phyloP scores from a whole-genome alignment of 331 rosid species.

The Quercus tomentella region DNA sequence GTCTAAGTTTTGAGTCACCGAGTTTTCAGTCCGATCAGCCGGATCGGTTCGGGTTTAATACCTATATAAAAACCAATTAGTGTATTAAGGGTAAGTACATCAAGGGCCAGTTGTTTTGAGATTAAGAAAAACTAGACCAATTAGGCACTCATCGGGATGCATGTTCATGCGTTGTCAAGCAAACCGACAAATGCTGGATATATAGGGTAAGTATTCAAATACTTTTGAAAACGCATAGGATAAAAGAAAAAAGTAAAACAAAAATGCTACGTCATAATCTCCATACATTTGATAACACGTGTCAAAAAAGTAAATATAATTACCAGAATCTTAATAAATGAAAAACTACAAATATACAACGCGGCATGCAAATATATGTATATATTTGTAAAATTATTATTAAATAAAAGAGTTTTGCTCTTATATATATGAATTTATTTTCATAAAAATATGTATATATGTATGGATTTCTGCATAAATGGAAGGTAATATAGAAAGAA shows the following conservation, averaged over 20 bases:
- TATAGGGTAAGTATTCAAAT: not conserved
- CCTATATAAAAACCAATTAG: too few species aligned
- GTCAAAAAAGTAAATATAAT: not conserved
- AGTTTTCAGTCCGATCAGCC: too few species aligned
- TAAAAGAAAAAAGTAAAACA: not conserved
- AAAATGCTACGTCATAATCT: not conserved
- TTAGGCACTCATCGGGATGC: not conserved
- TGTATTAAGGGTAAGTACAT: too few species aligned
- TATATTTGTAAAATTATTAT: not conserved
- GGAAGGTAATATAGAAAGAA: not conserved
- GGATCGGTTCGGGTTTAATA: too few species aligned
- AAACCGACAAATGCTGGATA: not conserved
- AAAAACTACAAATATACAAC: slow-evolving; percentile 7
- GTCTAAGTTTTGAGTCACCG: too few species aligned
- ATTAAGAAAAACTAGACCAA: not conserved
- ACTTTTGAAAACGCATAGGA: not conserved
- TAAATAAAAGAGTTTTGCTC: not conserved
- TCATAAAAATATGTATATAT: too few species aligned
- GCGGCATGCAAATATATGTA: not conserved
- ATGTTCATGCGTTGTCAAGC: not conserved
- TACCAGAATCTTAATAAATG: not conserved
- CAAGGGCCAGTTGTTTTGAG: not conserved
- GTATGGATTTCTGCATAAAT: not conserved
- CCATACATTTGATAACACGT: not conserved
- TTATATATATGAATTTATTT: too few species aligned